Evolutionary conservation across 1,139 yeast genomes (phyloP).

Genomic region (Kodamaea suecica): DNA sequence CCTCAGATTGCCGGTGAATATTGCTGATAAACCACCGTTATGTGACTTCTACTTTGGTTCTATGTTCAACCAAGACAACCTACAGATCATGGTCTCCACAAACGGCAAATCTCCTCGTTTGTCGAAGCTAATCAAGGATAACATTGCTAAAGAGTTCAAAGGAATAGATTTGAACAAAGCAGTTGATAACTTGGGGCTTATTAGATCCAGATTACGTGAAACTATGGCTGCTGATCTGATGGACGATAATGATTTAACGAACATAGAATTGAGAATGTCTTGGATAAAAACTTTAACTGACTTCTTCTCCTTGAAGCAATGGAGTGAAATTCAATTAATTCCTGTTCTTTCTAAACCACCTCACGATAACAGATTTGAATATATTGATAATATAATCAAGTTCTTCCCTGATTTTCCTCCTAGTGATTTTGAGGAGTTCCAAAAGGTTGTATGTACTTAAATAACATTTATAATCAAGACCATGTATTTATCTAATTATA

Average conservation of each 20-base stretch:
- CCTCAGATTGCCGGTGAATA: conserved; percentile 64
- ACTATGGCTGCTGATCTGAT: conserved; percentile 33
- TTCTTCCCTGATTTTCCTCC: conserved; percentile 46
- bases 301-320: conserved; percentile 52
- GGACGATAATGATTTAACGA: conserved; percentile 37
- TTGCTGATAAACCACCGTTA: conserved; percentile 78
- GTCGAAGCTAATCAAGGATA: conserved; percentile 62
- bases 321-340: conserved; percentile 46
- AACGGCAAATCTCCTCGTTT: conserved; percentile 81
- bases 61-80: conserved; percentile 69
- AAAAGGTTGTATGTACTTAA: conserved; percentile 11
- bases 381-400: conserved; percentile 29
- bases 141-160: conserved; percentile 46
- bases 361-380: conserved; percentile 14
- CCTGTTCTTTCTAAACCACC: conserved; percentile 16
- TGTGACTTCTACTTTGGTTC: conserved; percentile 90
- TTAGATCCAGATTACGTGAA: conserved; percentile 53
- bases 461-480: too few species aligned
- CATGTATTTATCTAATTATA: too few species aligned
- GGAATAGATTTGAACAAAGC: conserved; percentile 53
- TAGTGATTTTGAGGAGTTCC: conserved; percentile 31
- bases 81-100: conserved; percentile 81
- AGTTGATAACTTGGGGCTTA: conserved; percentile 57
- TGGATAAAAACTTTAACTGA: conserved; percentile 73
- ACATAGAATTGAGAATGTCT: conserved; percentile 63